Conservation (phyloP, 805 yeast species). For the Metschnikowia noctiluminum region DNA sequence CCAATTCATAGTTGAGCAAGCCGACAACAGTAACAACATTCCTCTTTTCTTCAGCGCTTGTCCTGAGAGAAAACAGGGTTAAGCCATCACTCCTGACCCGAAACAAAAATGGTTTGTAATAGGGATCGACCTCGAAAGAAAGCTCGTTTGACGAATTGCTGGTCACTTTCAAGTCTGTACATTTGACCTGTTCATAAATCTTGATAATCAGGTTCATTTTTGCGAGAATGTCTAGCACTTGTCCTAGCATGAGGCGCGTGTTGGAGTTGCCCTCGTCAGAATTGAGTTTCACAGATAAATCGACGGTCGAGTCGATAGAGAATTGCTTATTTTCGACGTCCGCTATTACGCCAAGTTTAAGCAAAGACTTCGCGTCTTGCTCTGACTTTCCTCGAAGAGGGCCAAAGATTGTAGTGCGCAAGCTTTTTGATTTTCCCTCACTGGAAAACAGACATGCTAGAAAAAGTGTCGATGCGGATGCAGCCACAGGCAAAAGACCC, state of each 20-base stretch:
- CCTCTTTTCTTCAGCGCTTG: constrained; percentile 11
- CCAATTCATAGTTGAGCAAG: constrained; percentile 24
- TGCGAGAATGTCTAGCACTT: constrained; percentile 28
- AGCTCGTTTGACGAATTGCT: constrained; percentile 28
- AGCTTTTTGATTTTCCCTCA: constrained; percentile 18
- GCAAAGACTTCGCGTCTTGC: constrained; percentile 16
- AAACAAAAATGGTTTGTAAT: constrained; percentile 15
- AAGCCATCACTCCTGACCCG: constrained; percentile 13
- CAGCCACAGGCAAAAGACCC: constrained; percentile 29
- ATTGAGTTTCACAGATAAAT: constrained; percentile 24
- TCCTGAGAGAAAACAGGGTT: constrained; percentile 4
- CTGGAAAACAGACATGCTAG: constrained; percentile 27
- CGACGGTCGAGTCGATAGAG: constrained; percentile 28
- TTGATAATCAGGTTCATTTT: constrained; percentile 31
- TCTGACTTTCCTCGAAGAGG: constrained; percentile 18
- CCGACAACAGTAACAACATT: constrained; percentile 20
- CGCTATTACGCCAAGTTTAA: constrained; percentile 21
- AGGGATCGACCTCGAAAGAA: constrained; percentile 27
- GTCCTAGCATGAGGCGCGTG: constrained; percentile 19
- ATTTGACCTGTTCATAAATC: constrained; percentile 31
- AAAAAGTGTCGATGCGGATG: constrained; percentile 33
- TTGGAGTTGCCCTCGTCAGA: constrained; percentile 14
- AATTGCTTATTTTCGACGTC: constrained; percentile 23
- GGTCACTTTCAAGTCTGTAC: constrained; percentile 25
- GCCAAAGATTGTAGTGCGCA: constrained; percentile 27